Evolutionary conservation across 108 stramenopile genomes (phyloP), one percentile per base, ranked within the genome.

Genomic region (Chaetoceros tenuissimus): DNA sequence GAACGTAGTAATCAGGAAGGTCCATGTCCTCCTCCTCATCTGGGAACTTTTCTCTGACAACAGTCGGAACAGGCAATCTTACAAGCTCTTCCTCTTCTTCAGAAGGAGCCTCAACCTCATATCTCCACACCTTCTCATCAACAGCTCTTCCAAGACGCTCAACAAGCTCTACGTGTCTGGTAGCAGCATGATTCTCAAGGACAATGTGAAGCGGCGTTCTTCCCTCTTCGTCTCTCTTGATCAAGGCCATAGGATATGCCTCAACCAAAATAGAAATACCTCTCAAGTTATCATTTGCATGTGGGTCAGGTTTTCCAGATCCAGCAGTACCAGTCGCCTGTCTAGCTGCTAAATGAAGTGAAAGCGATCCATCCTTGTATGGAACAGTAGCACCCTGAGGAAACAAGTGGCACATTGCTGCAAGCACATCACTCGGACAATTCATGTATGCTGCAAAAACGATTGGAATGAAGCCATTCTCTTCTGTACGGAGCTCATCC

Each of bases 201-300:
- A 75, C 53, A 59, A 74, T 73, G 61, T 89, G 87, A 51, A 89
- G 57, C 8, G 87, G 78, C 3, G 84, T 85, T 57, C 74, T 64
- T 3, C 79, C 79, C 44, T 51, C 60, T 43, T 67, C 60, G 45
- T 81, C 80, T 16, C 80, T 62, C 23, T 63, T 62, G 31, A 77
- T 17, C 25, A 81, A 29, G 31, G 62, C 59, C 45, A 66, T 65
- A 22, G 70, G 76, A 34, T 74, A 48, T 26, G 57, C 64, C 29
- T 62, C 46, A n/a, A 64, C 55, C 44, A 81, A 44, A 3, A 81
- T 60, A 46, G 28, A 13, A 31, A 80, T 28, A 24, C 67, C 62
- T 28, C 66, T 58, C 16, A 72, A 62, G n/a, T 60, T 55, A 27
- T 75, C 62, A 0, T 54, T 48, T 25, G 63, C 68, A 16, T 71